Conservation (phyloP, 768 basidiomycete genomes). For the Lactarius sp. region DNA sequence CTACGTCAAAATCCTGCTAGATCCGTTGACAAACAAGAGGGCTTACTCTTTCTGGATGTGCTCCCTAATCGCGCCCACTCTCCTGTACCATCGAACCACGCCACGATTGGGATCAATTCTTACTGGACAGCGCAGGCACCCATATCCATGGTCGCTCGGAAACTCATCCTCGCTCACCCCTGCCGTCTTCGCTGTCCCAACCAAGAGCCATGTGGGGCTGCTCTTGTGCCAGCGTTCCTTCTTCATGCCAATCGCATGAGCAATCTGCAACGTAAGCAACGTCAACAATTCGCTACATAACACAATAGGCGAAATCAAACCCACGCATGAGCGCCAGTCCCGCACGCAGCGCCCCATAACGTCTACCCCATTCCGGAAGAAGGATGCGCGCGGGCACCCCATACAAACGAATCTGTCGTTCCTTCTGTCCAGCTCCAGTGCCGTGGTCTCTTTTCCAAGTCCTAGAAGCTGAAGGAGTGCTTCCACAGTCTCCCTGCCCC, state of each 20-base stretch:
- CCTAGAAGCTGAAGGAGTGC: not conserved
- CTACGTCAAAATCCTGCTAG: not conserved
- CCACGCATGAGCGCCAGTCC: conserved; percentile 20
- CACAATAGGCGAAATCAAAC: not conserved
- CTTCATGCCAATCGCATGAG: not conserved
- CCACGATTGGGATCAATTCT: not conserved
- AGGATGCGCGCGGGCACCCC: not conserved
- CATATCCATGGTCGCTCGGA: not conserved
- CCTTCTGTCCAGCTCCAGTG: conserved; percentile 14
- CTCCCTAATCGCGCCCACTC: not conserved
- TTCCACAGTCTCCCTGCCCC: conserved; percentile 1
- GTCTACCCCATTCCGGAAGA: conserved; percentile 1
- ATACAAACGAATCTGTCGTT: conserved; percentile 15
- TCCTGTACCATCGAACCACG: not conserved
- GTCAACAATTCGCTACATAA: not conserved
- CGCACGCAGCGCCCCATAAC: conserved; percentile 2
- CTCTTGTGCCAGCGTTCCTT: not conserved
- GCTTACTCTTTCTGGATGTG: conserved; percentile 1
- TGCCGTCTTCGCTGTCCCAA: not conserved
- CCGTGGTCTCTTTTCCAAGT: conserved; percentile 1
- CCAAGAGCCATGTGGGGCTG: not conserved
- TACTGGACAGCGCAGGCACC: conserved; percentile 1
- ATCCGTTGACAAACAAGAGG: not conserved
- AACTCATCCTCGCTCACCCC: not conserved
- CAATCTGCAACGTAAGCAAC: not conserved